phyloP scores from a whole-genome alignment of 2,329 filamentous ascomycete genomes.

The Penicillium expansum region DNA sequence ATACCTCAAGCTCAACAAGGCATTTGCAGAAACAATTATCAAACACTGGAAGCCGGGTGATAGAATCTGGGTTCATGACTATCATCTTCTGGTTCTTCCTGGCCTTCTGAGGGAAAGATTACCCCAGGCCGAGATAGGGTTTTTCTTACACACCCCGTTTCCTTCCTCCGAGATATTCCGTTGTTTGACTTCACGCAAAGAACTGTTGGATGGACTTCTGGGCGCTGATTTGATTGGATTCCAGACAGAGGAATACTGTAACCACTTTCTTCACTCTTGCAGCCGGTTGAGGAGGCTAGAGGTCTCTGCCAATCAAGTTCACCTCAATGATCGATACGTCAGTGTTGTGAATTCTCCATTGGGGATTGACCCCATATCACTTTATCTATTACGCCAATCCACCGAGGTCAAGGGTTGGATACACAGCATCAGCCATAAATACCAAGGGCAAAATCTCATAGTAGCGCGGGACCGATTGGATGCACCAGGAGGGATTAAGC shows the following conservation, averaged over 20 bases:
- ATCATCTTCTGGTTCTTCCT: constrained; percentile 85
- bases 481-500: constrained; percentile 82
- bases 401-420: constrained; percentile 75
- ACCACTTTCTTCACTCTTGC: constrained; percentile 92
- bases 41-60: constrained; percentile 89
- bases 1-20: constrained; percentile 87
- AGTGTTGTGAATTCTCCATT: constrained; percentile 79
- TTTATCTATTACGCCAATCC: constrained; percentile 66
- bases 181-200: constrained; percentile 76
- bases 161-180: constrained; percentile 94
- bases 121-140: constrained; percentile 88
- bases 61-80: constrained; percentile 91
- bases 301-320: constrained; percentile 77
- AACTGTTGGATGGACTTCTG: constrained; percentile 85
- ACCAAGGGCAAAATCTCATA: constrained; percentile 82
- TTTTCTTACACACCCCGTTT: constrained; percentile 92
- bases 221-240: constrained; percentile 89
- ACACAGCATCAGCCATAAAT: constrained; percentile 71
- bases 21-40: constrained; percentile 83
- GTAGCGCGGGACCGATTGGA: constrained; percentile 93
- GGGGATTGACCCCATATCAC: constrained; percentile 75
- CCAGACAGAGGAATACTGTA: constrained; percentile 86
- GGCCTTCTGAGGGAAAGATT: constrained; percentile 76
- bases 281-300: constrained; percentile 82
- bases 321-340: constrained; percentile 84